A percentile compares a stretch with the other conserved stretches of the same genome.
Evolutionary conservation across 176 grass and related monocot species (phyloP).

Genomic region (Aegilops tauschii): DNA sequence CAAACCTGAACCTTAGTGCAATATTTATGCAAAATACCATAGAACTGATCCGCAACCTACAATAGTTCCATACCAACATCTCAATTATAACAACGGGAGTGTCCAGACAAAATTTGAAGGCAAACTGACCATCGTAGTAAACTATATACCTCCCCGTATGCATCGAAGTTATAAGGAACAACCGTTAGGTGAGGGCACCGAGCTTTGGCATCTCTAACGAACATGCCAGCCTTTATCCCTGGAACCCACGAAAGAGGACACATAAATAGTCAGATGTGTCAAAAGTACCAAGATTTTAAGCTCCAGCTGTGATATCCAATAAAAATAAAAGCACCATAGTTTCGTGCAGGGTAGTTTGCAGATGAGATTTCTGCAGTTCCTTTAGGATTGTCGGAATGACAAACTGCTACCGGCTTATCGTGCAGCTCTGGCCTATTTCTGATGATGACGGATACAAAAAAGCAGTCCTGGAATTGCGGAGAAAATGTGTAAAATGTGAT

Average conservation of each 20-base stretch:
- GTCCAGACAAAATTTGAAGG: slow-evolving; percentile 6
- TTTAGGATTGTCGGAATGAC: slow-evolving; percentile 89
- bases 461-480: slow-evolving; percentile 63
- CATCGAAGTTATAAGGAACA: slow-evolving; percentile 85
- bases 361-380: slow-evolving; percentile 96
- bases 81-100: slow-evolving; percentile 22
- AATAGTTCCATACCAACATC: slow-evolving; percentile 24
- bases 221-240: slow-evolving; percentile 94
- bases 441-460: slow-evolving; percentile 93
- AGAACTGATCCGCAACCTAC: slow-evolving; percentile 95
- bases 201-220: slow-evolving; percentile 90
- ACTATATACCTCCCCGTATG: slow-evolving; percentile 79
- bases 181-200: slow-evolving; percentile 70
- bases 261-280: slow-evolving; percentile 20
- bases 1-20: slow-evolving; percentile 84
- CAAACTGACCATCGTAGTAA: neutral
- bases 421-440: slow-evolving; percentile 77
- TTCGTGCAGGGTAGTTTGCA: slow-evolving; percentile 88
- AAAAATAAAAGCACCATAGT: slow-evolving; percentile 64
- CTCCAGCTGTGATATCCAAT: neutral
- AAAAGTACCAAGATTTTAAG: slow-evolving; percentile 5
- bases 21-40: slow-evolving; percentile 88
- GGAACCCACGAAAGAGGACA: slow-evolving; percentile 31
- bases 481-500: slow-evolving; percentile 25
- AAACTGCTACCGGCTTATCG: slow-evolving; percentile 92